phyloP scores from a whole-genome alignment of 2,329 filamentous ascomycete genomes.

The Alternaria hordeiaustralica region DNA sequence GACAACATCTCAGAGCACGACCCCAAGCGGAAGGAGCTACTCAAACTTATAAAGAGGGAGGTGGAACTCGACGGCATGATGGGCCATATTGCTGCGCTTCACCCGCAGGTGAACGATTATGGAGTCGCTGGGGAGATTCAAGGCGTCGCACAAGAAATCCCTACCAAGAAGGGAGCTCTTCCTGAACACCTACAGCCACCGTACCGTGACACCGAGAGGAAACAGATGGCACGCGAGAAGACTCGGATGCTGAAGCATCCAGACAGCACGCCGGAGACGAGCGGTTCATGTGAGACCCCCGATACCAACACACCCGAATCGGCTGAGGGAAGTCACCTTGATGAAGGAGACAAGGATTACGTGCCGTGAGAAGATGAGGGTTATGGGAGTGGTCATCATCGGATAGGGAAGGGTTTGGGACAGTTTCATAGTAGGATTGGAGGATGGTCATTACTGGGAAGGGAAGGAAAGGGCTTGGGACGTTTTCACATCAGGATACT shows the following conservation, averaged over 20 bases:
- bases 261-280: not conserved
- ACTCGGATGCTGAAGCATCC: not conserved
- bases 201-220: not conserved
- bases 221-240: not conserved
- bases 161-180: not conserved
- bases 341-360: not conserved
- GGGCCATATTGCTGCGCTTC: not conserved
- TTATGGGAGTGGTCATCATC: not conserved
- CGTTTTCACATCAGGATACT: not conserved
- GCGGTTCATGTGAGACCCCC: not conserved
- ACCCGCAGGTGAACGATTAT: not conserved
- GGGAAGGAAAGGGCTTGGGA: not conserved
- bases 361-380: not conserved
- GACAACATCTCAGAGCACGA: not conserved
- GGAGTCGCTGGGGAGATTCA: not conserved
- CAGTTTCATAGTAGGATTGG: not conserved
- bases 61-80: not conserved
- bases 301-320: not conserved
- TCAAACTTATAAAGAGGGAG: not conserved
- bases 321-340: not conserved
- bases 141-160: not conserved
- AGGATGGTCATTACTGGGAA: not conserved
- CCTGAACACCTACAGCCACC: not conserved
- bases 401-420: not conserved
- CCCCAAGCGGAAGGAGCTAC: not conserved